A percentile compares a stretch with the other conserved stretches of the same genome.
These are phyloP conservation scores for Suillus ampliporus DNA, from an alignment of 768 basidiomycete genomes.

Conservation along the genomic window DNA sequence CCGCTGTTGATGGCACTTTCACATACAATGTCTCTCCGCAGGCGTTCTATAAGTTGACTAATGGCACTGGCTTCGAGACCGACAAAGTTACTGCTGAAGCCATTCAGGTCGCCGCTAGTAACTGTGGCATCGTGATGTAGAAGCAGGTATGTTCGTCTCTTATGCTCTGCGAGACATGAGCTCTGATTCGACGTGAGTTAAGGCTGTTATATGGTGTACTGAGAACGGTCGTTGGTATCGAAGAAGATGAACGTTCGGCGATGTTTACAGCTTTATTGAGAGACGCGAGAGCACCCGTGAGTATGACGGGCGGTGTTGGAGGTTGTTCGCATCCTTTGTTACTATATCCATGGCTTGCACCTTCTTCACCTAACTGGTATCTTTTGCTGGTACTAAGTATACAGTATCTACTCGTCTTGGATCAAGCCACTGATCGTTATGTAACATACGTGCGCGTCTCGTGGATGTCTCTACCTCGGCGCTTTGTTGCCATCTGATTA, in stretches of 20 bases:
- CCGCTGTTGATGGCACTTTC: constrained; percentile 9
- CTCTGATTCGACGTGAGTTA: not conserved
- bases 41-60: constrained; percentile 1
- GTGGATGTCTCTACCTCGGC: too few relatives aligned
- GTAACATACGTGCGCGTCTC: too few relatives aligned
- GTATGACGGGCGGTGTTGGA: constrained; percentile 39
- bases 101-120: constrained; percentile 4
- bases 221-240: not conserved
- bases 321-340: too few relatives aligned
- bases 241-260: constrained; percentile 40
- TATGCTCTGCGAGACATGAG: not conserved
- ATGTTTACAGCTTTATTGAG: constrained; percentile 46
- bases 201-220: not conserved
- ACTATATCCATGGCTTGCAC: too few relatives aligned
- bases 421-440: too few relatives aligned
- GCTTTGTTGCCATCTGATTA: constrained; percentile 34
- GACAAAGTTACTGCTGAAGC: constrained; percentile 2
- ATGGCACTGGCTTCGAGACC: not conserved
- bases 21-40: constrained; percentile 10
- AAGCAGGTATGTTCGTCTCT: constrained; percentile 1
- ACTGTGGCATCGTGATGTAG: constrained; percentile 15
- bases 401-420: too few relatives aligned
- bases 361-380: too few relatives aligned
- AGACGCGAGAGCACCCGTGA: constrained; percentile 48
- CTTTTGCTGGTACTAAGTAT: too few relatives aligned